Evolutionary conservation across 495 filamentous ascomycete species (phyloP).

Genomic region (Aspergillus baeticus): DNA sequence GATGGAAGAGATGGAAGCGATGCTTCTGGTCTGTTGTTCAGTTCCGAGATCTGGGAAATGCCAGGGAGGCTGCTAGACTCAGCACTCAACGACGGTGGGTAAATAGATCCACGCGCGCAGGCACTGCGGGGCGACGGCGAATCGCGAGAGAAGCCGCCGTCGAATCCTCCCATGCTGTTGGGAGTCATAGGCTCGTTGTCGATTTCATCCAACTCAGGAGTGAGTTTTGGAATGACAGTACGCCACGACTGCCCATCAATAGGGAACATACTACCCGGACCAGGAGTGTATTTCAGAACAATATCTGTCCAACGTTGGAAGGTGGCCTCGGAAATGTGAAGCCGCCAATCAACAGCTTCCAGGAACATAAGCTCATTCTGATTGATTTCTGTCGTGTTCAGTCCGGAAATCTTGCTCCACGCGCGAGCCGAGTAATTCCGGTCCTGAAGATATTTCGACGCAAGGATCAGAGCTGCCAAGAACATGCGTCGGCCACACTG

Average conservation of each 20-base stretch:
- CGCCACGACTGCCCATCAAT: conserved; percentile 62
- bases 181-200: conserved; percentile 36
- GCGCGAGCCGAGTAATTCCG: conserved; percentile 95
- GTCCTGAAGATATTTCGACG: conserved; percentile 97
- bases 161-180: conserved; percentile 29
- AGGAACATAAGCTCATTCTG: conserved; percentile 95
- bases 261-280: conserved; percentile 31
- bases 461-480: conserved; percentile 85
- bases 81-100: conserved; percentile 12
- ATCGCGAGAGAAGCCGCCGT: conserved; percentile 27
- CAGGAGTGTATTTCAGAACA: conserved; percentile 79
- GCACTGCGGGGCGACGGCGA: conserved; percentile 37
- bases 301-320: conserved; percentile 93
- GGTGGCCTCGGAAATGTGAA: conserved; percentile 83
- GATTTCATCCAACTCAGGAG: conserved; percentile 57
- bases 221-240: conserved; percentile 71
- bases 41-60: conserved; percentile 53
- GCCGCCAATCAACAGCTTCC: conserved; percentile 84
- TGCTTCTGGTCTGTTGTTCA: conserved; percentile 34
- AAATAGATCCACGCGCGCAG: conserved; percentile 13
- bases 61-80: conserved; percentile 17
- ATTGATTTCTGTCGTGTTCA: conserved; percentile 90
- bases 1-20: conserved; percentile 26
- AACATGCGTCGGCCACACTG: conserved; percentile 99
- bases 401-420: conserved; percentile 97